Evolutionary conservation across 2,329 filamentous ascomycete species (phyloP).

Genomic region (Phyllosticta paracitricarpa): DNA sequence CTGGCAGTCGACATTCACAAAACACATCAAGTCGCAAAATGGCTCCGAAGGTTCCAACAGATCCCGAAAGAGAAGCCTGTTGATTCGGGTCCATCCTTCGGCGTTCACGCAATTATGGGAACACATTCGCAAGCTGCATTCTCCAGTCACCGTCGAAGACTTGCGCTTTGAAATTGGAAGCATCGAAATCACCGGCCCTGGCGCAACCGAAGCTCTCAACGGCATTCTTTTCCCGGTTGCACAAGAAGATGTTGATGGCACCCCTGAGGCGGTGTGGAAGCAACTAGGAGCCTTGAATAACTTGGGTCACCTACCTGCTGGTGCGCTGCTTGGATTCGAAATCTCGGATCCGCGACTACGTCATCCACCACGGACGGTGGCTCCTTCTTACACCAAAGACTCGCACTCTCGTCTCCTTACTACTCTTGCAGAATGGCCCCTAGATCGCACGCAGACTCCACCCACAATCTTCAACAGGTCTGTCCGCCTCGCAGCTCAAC

Average conservation of each 20-base stretch:
- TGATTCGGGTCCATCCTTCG: conserved; percentile 74
- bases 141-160: conserved; percentile 55
- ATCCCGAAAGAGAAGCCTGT: conserved; percentile 40
- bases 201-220: conserved; percentile 67
- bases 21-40: conserved; percentile 12
- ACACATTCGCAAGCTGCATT: conserved; percentile 47
- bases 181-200: conserved; percentile 61
- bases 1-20: conserved; percentile 42
- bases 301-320: conserved; percentile 57
- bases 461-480: conserved; percentile 58
- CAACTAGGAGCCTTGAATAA: conserved; percentile 22
- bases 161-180: conserved; percentile 63
- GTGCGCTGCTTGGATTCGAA: conserved; percentile 62
- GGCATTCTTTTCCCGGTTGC: conserved; percentile 50
- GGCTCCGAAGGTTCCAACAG: conserved; percentile 14
- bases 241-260: conserved; percentile 16
- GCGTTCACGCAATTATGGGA: conserved; percentile 63
- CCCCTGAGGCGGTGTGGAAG: conserved; percentile 26
- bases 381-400: conserved; percentile 14
- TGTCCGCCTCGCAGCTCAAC: conserved; percentile 53
- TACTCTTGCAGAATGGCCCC: conserved; percentile 56
- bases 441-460: conserved; percentile 42
- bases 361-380: conserved; percentile 56
- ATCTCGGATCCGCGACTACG: conserved; percentile 70
- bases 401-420: conserved; percentile 42